These are phyloP conservation scores for Backusella psychrophila DNA, from an alignment of 192 early-diverging fungal genomes.

Conservation along the genomic window DNA sequence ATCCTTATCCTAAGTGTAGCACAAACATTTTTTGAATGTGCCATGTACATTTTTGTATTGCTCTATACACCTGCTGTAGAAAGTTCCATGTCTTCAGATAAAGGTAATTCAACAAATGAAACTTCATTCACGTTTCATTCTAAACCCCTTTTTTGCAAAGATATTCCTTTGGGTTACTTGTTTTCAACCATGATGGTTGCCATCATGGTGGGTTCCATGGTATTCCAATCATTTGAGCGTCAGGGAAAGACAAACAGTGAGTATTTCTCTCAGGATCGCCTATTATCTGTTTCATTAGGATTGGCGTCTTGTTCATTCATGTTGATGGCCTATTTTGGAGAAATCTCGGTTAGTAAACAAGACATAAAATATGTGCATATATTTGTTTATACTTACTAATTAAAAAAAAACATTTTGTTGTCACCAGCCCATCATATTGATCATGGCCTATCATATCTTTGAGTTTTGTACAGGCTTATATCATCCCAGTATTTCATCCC, in stretches of 20 bases:
- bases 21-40: conserved; percentile 61
- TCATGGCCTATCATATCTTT: conserved; percentile 49
- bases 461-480: conserved; percentile 57
- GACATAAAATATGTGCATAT: background rate
- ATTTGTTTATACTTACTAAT: background rate
- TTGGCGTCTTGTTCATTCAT: conserved; percentile 41
- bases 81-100: conserved; percentile 6
- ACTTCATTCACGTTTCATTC: conserved; percentile 10
- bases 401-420: background rate
- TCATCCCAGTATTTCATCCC: conserved; percentile 50
- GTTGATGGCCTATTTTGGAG: conserved; percentile 26
- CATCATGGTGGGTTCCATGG: conserved; percentile 50
- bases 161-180: conserved; percentile 48
- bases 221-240: conserved; percentile 36
- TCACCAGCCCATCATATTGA: conserved; percentile 6
- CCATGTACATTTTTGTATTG: conserved; percentile 65
- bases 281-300: conserved; percentile 40
- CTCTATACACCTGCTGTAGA: conserved; percentile 59
- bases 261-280: background rate
- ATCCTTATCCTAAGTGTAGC: conserved; percentile 53
- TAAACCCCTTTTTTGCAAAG: conserved; percentile 9
- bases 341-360: conserved; percentile 17
- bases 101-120: conserved; percentile 5
- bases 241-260: conserved; percentile 11
- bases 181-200: conserved; percentile 56